Base-by-base conservation (phyloP, 805 yeast species). In the Candida namnaoensis region DNA sequence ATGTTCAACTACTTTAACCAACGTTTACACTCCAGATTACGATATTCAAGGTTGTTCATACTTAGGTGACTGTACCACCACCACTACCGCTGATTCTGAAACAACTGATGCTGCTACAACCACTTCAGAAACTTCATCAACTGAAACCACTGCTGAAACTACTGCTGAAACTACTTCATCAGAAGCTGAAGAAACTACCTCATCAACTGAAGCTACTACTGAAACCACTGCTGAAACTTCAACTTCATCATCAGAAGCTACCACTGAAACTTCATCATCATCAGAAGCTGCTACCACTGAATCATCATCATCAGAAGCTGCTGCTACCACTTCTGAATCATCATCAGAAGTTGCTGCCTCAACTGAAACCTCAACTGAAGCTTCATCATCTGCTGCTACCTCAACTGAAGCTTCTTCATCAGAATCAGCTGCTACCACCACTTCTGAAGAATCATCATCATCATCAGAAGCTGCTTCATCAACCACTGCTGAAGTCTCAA, bases 161-260 rank as follows among this genome's bases (percentile, higher is more conserved):
- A 19, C 19, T 19, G 54, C 39, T 19, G 60, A 64, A 47, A 40
- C 41, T 38, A 37, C 50, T 13, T 47, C 49, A 35, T 41, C 53
- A 13, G 45, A 56, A 32, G 43, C 48, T 13, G 63, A 64, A 47
- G 41, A 36, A n/a, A 42, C 38, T 6, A 38, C 43, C 14, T 8
- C 39, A 23, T 13, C 36, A 7, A 23, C 26, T 9, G 32, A 24
- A 8, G 19, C 38, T 13, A 25, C 38, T 30, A n/a, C 40, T 13
- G 30, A 34, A 7, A 32, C 35, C n/a, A n/a, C 41, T 19, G 32
- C 34, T 23, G 15, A 37, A 15, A n/a, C 41, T 37, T 27, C 32
- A 1, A 34, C 40, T 12, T 32, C 44, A 8, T 12, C 37, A 5
- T 12, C 42, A 27, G 10, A 23, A 6, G n/a, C 43, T 24, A 15